Evolutionary conservation across 495 filamentous ascomycete species (phyloP).

Genomic region (Neurospora africana): DNA sequence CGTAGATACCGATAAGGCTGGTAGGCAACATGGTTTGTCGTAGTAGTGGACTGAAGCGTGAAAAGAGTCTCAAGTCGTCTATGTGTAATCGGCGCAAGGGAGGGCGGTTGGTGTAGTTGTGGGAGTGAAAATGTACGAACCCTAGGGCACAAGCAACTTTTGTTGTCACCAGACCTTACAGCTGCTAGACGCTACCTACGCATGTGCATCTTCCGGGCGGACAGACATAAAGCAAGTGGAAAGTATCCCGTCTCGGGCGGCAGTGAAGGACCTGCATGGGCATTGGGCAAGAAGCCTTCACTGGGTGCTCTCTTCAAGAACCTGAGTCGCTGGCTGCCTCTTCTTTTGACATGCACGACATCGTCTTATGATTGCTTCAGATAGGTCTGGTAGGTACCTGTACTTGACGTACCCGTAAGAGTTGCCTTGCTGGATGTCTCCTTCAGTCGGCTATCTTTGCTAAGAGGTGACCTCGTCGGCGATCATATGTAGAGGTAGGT

Average conservation of each 20-base stretch:
- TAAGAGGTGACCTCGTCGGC: neutral
- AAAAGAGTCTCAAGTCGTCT: neutral
- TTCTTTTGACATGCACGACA: neutral
- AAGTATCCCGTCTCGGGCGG: neutral
- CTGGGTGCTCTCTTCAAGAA: neutral
- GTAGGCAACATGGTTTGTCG: neutral
- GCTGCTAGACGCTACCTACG: neutral
- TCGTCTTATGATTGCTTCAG: neutral
- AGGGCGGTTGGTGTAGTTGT: neutral
- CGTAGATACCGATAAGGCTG: conserved; percentile 30
- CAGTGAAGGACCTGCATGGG: neutral
- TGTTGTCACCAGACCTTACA: neutral
- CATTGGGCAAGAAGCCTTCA: neutral
- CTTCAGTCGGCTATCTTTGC: too few relatives aligned
- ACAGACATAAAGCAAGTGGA: neutral
- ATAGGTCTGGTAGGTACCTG: neutral
- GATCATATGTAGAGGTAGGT: neutral
- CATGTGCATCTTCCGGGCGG: neutral
- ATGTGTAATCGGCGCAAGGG: neutral
- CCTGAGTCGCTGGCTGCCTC: neutral
- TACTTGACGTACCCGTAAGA: neutral
- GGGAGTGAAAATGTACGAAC: neutral
- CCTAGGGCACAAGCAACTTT: neutral
- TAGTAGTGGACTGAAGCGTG: neutral
- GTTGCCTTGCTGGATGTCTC: neutral